Evolutionary conservation across 164 flowering plant species (phyloP), one percentile per base, ranked within the genome.

Genomic region (Kingdonia uniflora): DNA sequence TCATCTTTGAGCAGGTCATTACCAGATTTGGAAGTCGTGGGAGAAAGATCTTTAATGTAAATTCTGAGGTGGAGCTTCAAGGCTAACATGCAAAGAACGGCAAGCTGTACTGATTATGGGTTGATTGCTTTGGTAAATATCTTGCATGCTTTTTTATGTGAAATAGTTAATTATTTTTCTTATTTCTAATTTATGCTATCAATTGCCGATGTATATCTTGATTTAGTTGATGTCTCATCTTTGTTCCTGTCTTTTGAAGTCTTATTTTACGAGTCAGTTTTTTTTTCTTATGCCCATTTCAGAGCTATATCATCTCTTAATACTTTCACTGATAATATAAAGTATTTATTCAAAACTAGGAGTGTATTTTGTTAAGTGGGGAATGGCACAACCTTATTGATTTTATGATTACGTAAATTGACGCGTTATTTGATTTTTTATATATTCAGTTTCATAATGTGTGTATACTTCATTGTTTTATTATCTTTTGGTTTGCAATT

Each of bases 31-130:
- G 78, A 77, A 58, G 67, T 79, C 46, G 61, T 84, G 59, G 74
- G 66, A 24, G 82, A 74, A 59, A 68, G 66, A 52, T 78, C 95
- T 47, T 59, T 90, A 57, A 68, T 71, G 79, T 73, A 85, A 58
- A 57, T 78, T 42, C 68, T 90, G 19, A 68, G 90, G 62, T 90
- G 97, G 95, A 86, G 71, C 66, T 82, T 78, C 67, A 84, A 72
- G 70, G 48, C 74, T 20, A 82, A 74, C 61, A 82, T 90, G 86
- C 76, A 72, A 19, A 82, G 75, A 54, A 76, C 71, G 14, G 63
- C 82, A 53, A 66, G 77, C 67, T 74, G 80, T 52, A 59, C 74
- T 14, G 65, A 66, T 24, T 61, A 49, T 26, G 97, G 85, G 66
- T 75, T 64, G 56, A 65, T 90, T 54, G 42, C 74, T 1, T 52